These are phyloP conservation scores for Hibiscus trionum DNA, from an alignment of 345 rosid genomes.

Conservation along the genomic window DNA sequence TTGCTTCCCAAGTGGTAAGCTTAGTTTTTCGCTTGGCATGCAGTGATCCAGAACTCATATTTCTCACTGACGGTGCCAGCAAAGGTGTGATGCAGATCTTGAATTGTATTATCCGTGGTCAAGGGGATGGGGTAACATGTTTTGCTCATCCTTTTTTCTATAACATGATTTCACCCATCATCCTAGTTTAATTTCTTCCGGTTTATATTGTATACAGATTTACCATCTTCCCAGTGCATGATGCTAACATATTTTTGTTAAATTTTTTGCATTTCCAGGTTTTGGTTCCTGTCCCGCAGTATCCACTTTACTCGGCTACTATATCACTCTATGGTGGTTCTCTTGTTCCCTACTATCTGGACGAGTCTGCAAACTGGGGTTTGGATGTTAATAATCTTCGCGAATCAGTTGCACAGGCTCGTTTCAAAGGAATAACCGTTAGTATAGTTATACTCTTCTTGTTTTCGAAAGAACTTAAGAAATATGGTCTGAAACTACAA, in stretches of 20 bases:
- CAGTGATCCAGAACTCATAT: not conserved
- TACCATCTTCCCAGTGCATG: not conserved
- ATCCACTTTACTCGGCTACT: not conserved
- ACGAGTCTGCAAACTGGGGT: not conserved
- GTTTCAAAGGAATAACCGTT: not conserved
- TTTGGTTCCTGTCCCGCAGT: not conserved
- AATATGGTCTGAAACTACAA: too few relatives aligned
- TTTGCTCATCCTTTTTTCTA: not conserved
- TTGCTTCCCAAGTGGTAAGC: not conserved
- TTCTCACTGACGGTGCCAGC: not conserved
- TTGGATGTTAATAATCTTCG: not conserved
- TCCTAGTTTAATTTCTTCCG: not conserved
- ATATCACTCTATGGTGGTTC: not conserved
- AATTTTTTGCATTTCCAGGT: not conserved
- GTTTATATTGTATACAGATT: too few relatives aligned
- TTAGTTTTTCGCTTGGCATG: not conserved
- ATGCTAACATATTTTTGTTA: not conserved
- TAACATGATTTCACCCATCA: not conserved
- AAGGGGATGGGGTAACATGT: not conserved
- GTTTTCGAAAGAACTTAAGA: too few relatives aligned
- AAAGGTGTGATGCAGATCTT: not conserved
- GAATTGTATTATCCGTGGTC: not conserved
- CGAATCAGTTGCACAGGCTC: not conserved
- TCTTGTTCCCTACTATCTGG: not conserved
- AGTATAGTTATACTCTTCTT: not conserved